Evolutionary conservation across 805 yeast genomes (phyloP), one percentile per base, ranked within the genome.

Genomic region (Nakazawaea sp.): DNA sequence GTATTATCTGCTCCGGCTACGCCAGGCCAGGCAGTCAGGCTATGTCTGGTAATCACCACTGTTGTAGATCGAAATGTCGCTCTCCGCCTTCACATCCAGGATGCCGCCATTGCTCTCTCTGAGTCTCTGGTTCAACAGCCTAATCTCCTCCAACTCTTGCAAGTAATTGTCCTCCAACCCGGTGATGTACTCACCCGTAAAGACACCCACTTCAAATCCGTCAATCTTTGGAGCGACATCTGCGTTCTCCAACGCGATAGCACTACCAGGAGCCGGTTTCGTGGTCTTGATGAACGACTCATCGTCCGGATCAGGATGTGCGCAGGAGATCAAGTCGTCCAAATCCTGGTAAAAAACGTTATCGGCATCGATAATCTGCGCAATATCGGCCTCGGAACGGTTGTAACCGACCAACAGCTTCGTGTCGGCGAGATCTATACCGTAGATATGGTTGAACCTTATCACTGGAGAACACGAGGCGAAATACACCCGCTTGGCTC

Each of bases 391-490:
- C 44, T 80, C 90, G 7, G 78, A 64, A 50, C 82, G 77, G 49
- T 81, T 67, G 61, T 74, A 92, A 5, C 96, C 98, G 31, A 92
- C 96, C 25, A 92, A 69, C 9, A 96, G 96, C 59, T 78, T 84
- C 33, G 90, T 85, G 54, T 92, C 97, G 20, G 98, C 97, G 44
- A 92, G 72, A 64, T 92, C 98, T 47, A 92, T 92, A 58, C 98
- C 98, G 59, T 92, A 92, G 42, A 92, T 87, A 57, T 92, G 98
- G 64, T 92, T 92, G 62, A 68, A 78, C 60, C 98, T 77, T 51
- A 92, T 92, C n/a, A 97, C 94, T 20, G 98, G 98, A 12, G 98
- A 95, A 54, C 97, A 92, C 18, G 95, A 85, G 0, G 98, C 98
- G 59, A 92, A 82, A 57, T 76, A 90, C n/a, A 92, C 98, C 50